These are phyloP conservation scores for Fonsecaea pedrosoi DNA, from an alignment of 2,329 filamentous ascomycete genomes.

Conservation along the genomic window DNA sequence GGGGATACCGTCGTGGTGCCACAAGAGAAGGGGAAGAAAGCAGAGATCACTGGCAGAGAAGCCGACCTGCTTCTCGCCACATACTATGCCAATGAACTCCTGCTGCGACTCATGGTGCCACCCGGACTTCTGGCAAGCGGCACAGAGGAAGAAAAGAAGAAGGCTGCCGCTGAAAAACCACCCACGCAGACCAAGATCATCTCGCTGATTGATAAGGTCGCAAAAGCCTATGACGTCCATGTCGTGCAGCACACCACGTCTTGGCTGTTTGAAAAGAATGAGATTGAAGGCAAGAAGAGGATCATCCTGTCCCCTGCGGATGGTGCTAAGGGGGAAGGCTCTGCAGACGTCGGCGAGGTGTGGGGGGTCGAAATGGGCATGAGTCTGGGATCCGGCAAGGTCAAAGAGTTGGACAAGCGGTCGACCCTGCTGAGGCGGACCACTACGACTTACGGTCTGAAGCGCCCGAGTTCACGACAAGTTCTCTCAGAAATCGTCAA, in stretches of 20 bases:
- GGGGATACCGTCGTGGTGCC: conserved; percentile 87
- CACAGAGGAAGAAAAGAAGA: conserved; percentile 93
- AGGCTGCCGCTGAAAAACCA: conserved; percentile 81
- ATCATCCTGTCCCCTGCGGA: conserved; percentile 85
- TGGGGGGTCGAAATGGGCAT: conserved; percentile 98
- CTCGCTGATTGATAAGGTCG: conserved; percentile 85
- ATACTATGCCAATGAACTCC: conserved; percentile 93
- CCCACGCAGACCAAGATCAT: conserved; percentile 88
- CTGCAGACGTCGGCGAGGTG: conserved; percentile 86
- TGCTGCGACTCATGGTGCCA: conserved; percentile 88
- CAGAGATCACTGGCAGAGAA: conserved; percentile 73
- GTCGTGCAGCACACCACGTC: conserved; percentile 97
- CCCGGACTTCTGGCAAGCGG: conserved; percentile 83
- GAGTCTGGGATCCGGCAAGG: conserved; percentile 88
- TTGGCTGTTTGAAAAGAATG: conserved; percentile 95
- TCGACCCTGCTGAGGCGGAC: conserved; percentile 93
- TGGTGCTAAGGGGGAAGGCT: conserved; percentile 87
- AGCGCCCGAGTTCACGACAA: conserved; percentile 91
- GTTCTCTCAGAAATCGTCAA: conserved; percentile 92
- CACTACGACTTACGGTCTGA: conserved; percentile 86
- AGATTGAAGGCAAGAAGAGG: conserved; percentile 98
- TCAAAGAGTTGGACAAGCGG: conserved; percentile 87
- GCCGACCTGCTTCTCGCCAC: conserved; percentile 91
- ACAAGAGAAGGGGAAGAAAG: conserved; percentile 65
- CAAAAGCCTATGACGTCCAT: conserved; percentile 87